phyloP scores from a whole-genome alignment of 441 rosid genomes.

The Adansonia madagascariensis region DNA sequence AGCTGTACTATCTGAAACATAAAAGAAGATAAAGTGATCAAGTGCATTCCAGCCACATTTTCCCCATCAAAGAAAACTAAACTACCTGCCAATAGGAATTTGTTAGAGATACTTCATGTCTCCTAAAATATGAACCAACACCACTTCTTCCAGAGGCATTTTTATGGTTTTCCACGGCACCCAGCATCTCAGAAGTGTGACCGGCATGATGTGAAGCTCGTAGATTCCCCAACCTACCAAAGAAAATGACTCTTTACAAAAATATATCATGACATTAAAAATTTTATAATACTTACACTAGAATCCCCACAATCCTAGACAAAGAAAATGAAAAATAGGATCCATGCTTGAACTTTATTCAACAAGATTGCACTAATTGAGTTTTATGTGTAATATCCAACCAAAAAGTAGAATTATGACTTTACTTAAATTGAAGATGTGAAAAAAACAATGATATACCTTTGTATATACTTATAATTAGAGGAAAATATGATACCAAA shows the following conservation, averaged over 20 bases:
- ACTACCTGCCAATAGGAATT: conserved; percentile 88
- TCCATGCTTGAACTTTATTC: neutral
- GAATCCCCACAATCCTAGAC: conserved; percentile 13
- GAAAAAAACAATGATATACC: conserved; percentile 2
- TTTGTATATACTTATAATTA: neutral
- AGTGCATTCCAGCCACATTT: conserved; percentile 30
- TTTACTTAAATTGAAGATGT: conserved; percentile 3
- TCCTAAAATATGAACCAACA: conserved; percentile 82
- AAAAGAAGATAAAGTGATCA: conserved; percentile 32
- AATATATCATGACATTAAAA: conserved; percentile 6
- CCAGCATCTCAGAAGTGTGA: conserved; percentile 38
- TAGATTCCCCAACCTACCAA: conserved; percentile 65
- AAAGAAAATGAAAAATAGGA: neutral
- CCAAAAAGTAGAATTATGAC: conserved; percentile 4
- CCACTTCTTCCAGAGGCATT: conserved; percentile 56
- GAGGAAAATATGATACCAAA: neutral
- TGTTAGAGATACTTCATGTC: conserved; percentile 82
- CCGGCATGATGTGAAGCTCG: conserved; percentile 43
- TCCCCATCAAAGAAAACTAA: conserved; percentile 25
- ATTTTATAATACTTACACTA: neutral
- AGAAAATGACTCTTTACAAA: conserved; percentile 30
- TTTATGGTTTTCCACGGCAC: conserved; percentile 43
- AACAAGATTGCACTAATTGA: conserved; percentile 13
- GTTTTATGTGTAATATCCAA: conserved; percentile 11
- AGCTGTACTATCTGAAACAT: conserved; percentile 83